Base-by-base conservation (phyloP, 2,329 filamentous ascomycete species). In the Microsporum audouinii region DNA sequence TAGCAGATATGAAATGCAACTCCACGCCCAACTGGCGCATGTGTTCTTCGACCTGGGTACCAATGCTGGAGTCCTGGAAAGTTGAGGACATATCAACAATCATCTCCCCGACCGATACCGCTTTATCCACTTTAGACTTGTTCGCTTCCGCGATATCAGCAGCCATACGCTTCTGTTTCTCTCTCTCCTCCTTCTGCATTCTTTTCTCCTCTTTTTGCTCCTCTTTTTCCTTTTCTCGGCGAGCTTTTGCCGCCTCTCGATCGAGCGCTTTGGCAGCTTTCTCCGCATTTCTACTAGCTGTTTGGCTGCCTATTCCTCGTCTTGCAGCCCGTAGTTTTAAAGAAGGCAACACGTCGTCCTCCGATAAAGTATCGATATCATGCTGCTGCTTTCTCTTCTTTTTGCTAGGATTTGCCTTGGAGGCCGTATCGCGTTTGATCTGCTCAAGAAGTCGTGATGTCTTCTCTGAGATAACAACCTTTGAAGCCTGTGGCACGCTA, bases 61-160 rank as follows among this genome's bases (percentile, higher is more conserved):
- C 76, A 6, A 79, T 67, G 39, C 70, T 74, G 0, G 78, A 71
- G 7, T 70, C 72, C 27, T 80, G 73, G 0, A 92, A 73, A 1
- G 79, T 80, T 0, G 74, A 72, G 0, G 88, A 82, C 29, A 92
- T 75, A 66, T 89, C 83, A 1, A 90, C 79, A 58, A 92, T 85
- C 88, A 94, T 92, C 71, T 94, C 88, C 0, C 81, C 81, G 0
- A 84, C 82, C 0, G 88, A 87, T 0, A 85, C 76, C 66, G 88
- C 89, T 74, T 89, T 90, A 73, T 90, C 85, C 0, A 83, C 84
- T 58, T 84, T 84, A 7, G 86, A 74, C 68, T 87, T 89, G 73
- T 92, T 92, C 47, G 85, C 87, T 64, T 88, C 84, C 2, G 84
- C 83, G 27, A 91, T 74, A 5, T 88, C 86, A 5, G 83, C 82